phyloP scores from a whole-genome alignment of 345 rosid genomes.

The Odontarrhena argentea region DNA sequence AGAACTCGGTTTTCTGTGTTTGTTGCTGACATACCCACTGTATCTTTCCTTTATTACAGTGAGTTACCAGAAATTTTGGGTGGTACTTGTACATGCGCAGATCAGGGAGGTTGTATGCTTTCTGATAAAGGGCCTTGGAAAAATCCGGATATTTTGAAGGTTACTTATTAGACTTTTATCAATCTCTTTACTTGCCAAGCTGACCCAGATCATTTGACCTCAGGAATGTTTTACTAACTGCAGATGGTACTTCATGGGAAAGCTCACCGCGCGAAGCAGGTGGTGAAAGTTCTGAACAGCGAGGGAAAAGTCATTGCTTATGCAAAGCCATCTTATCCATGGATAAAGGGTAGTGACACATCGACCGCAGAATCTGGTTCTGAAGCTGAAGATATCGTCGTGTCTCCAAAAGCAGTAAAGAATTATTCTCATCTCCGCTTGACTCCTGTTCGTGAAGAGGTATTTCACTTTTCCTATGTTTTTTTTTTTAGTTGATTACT shows the following conservation, averaged over 20 bases:
- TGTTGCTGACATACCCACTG: constrained; percentile 28
- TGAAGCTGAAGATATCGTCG: constrained; percentile 86
- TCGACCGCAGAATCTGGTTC: constrained; percentile 99
- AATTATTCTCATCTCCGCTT: constrained; percentile 80
- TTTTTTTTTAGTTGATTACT: background rate
- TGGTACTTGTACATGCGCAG: constrained; percentile 78
- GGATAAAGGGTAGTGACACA: constrained; percentile 93
- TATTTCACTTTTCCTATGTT: constrained; percentile 34
- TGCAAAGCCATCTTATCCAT: constrained; percentile 81
- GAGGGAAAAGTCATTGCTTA: constrained; percentile 92
- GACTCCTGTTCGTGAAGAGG: constrained; percentile 99
- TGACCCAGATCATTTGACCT: background rate
- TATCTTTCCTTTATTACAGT: constrained; percentile 46
- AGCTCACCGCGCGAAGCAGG: constrained; percentile 75
- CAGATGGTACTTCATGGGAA: constrained; percentile 91
- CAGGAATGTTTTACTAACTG: constrained; percentile 28
- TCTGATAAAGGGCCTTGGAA: constrained; percentile 99
- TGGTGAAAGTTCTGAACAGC: constrained; percentile 84
- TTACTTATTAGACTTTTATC: constrained; percentile 29
- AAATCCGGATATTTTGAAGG: constrained; percentile 70
- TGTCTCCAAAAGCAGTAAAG: constrained; percentile 87
- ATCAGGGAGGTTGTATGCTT: constrained; percentile 88
- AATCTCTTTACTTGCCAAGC: constrained; percentile 14
- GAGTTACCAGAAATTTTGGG: constrained; percentile 89
- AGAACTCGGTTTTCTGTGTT: constrained; percentile 1